These are phyloP conservation scores for Chenopodium berlandieri DNA, from an alignment of 148 eudicot genomes.

Conservation along the genomic window DNA sequence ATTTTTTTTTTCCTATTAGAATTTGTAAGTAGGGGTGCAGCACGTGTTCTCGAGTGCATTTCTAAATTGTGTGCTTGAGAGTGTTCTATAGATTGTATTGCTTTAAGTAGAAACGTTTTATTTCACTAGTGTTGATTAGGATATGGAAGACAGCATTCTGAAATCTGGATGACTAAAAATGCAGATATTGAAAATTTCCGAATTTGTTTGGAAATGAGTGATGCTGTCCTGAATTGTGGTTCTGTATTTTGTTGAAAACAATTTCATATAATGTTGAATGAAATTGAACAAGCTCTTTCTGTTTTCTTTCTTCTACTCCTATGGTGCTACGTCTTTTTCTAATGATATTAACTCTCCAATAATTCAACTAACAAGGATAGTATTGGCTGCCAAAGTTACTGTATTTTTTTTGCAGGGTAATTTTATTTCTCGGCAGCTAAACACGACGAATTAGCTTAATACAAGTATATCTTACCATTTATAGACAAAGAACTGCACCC, in stretches of 20 bases:
- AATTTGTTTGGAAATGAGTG: neutral
- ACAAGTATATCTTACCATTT: neutral
- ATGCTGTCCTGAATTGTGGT: neutral
- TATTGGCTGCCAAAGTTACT: neutral
- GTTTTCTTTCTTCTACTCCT: neutral
- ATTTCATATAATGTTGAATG: neutral
- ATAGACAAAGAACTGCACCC: neutral
- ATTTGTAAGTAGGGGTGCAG: neutral
- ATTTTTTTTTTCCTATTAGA: neutral
- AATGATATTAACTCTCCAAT: neutral
- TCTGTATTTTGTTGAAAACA: neutral
- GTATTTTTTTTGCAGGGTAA: neutral
- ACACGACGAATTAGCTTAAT: neutral
- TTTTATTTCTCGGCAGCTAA: neutral
- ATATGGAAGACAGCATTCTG: neutral
- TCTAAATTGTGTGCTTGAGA: neutral
- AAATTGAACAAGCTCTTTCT: neutral
- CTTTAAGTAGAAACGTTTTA: neutral
- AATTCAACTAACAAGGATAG: neutral
- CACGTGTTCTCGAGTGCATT: conserved; percentile 2
- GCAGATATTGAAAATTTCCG: neutral
- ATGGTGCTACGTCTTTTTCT: neutral
- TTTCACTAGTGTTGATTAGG: neutral
- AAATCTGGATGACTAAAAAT: neutral
- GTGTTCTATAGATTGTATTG: neutral